Percentiles rank a stretch among this genome's conserved stretches.
These are phyloP conservation scores for Mycena vulgaris DNA, from an alignment of 768 basidiomycete species.

Conservation along the genomic window DNA sequence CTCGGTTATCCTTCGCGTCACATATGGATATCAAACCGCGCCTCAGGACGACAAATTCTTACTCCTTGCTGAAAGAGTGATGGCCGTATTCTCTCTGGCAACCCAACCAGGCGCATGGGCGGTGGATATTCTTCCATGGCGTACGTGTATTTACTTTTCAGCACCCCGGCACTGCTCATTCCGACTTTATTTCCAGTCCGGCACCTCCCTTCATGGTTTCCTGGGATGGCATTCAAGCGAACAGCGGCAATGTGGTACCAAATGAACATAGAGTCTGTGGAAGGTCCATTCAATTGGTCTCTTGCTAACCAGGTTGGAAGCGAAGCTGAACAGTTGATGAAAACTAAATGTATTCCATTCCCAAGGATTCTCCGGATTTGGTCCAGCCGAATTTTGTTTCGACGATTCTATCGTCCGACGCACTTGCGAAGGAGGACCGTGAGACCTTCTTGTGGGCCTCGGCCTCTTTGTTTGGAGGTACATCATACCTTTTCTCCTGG, in stretches of 20 bases:
- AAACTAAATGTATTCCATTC: not conserved
- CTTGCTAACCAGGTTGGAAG: not conserved
- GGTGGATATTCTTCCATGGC: conserved; percentile 38
- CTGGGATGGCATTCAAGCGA: conserved; percentile 41
- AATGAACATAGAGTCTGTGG: conserved; percentile 13
- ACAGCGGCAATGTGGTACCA: conserved; percentile 21
- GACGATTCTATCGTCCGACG: conserved; percentile 11
- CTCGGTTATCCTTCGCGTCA: conserved; percentile 39
- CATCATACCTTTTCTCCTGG: not conserved
- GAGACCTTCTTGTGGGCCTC: conserved; percentile 32
- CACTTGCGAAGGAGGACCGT: conserved; percentile 12
- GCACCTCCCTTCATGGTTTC: conserved; percentile 47
- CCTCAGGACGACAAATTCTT: conserved; percentile 39
- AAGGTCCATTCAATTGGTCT: conserved; percentile 20
- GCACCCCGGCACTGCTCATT: not conserved
- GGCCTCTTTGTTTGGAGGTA: conserved; percentile 40
- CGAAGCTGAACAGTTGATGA: not conserved
- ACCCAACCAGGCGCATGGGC: conserved; percentile 39
- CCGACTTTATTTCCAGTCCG: conserved; percentile 36
- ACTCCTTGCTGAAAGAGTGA: conserved; percentile 41
- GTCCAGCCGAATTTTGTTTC: conserved; percentile 23
- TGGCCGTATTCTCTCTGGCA: conserved; percentile 42
- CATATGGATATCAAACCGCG: conserved; percentile 38
- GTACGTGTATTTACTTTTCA: not conserved
- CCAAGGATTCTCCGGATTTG: conserved; percentile 14